phyloP scores from a whole-genome alignment of 208 protist genomes.

The Vickermania spadyakhi region DNA sequence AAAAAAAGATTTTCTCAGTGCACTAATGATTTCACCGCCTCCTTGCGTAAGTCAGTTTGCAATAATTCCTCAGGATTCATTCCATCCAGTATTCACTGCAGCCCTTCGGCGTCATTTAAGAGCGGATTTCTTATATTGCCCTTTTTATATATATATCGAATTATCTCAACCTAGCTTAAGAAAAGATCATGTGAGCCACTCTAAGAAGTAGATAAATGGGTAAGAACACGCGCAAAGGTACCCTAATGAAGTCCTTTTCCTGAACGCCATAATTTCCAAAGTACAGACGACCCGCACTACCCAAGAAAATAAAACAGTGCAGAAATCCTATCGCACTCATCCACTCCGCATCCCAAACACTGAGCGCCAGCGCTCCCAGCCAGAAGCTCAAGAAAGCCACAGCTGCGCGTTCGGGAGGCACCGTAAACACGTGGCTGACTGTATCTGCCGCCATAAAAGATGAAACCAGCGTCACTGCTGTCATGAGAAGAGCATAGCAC shows the following conservation, averaged over 20 bases:
- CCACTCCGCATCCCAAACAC: constrained; percentile 33
- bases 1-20: too few relatives aligned
- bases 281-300: background rate
- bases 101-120: too few relatives aligned
- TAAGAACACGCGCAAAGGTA: background rate
- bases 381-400: constrained; percentile 21
- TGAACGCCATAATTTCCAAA: background rate
- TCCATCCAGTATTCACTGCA: too few relatives aligned
- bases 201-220: background rate
- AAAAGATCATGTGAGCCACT: background rate
- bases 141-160: too few relatives aligned
- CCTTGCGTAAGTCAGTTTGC: too few relatives aligned
- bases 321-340: constrained; percentile 20
- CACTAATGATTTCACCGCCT: too few relatives aligned
- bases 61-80: too few relatives aligned
- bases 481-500: constrained; percentile 8
- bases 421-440: constrained; percentile 20
- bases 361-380: constrained; percentile 18
- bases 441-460: constrained; percentile 71
- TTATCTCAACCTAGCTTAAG: too few relatives aligned
- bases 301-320: constrained; percentile 22
- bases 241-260: constrained; percentile 2
- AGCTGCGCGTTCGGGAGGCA: constrained; percentile 16
- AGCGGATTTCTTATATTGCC: too few relatives aligned
- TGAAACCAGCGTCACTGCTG: constrained; percentile 34